phyloP scores from a whole-genome alignment of 148 eudicot genomes.

The Rhododendron griersonianum region DNA sequence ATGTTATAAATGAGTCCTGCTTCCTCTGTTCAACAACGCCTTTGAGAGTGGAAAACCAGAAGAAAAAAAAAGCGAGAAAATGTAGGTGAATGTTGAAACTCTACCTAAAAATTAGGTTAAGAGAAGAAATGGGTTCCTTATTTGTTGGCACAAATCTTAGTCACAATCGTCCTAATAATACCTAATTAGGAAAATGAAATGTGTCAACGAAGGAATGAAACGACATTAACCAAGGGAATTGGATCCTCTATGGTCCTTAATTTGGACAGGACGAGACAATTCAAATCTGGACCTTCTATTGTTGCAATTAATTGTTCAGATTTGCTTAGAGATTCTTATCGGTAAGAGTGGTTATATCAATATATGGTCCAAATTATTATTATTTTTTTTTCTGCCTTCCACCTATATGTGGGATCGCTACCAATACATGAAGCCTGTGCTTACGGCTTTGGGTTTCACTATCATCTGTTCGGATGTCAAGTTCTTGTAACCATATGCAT shows the following conservation, averaged over 20 bases:
- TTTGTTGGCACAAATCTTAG: background rate
- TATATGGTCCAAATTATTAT: background rate
- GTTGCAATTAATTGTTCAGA: no score
- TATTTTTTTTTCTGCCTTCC: background rate
- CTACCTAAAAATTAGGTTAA: constrained; percentile 8
- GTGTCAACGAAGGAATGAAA: background rate
- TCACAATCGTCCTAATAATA: background rate
- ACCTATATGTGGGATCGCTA: background rate
- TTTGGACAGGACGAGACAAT: no score
- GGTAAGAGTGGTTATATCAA: background rate
- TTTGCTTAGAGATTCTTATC: no score
- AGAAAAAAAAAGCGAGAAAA: background rate
- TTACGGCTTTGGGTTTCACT: background rate
- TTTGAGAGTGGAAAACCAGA: background rate
- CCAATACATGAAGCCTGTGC: background rate
- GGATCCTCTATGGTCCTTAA: no score
- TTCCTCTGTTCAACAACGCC: background rate
- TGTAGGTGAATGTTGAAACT: background rate
- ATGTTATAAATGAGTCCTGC: background rate
- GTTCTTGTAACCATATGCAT: background rate
- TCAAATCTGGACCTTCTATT: no score
- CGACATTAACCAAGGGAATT: background rate
- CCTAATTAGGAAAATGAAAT: background rate
- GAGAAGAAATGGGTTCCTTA: background rate
- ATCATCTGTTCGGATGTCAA: constrained; percentile 1